Base-by-base conservation (phyloP, 1,139 yeast species). In the Pichia sp. region DNA sequence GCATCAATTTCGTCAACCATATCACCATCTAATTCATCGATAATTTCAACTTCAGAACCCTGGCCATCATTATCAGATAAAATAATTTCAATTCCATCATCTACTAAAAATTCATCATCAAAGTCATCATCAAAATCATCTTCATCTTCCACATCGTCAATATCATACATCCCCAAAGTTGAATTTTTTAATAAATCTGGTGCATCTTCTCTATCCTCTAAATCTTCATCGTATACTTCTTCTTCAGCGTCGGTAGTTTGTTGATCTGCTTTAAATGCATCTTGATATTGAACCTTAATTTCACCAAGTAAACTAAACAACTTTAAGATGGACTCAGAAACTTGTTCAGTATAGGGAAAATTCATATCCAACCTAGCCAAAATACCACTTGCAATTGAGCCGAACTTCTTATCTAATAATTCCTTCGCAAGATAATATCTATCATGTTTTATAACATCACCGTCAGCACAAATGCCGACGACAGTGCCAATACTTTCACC, bases 161-260 rank as follows among this genome's bases (percentile, higher is more conserved):
- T 81, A 56, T 90, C 97, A 60, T 85, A 90, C 96, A 90, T 89
- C 2, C 97, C 97, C 42, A 90, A 70, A 0, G 97, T 87, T 0
- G 97, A 89, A 60, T 90, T 87, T 43, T 83, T 72, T 63, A 89
- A 82, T 57, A 90, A 70, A 60, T 89, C 95, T 0, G 95, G 90
- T 0, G 89, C 77, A 45, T 86, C 95, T 41, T 85, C 94, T 41
- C 78, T 71, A 35, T 64, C 68, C 31, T 73, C 78, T 33, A 73
- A 33, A 7, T 57, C 69, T 30, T 78, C 87, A 37, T 82, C 94
- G n/a, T 73, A 74, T 41, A 74, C 83, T 33, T 80, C 84, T 39
- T 78, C 85, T 30, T 80, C 86, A 29, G 69, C 78, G n/a, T 74
- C 83, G 5, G 51, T 53, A 8, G 44, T 30, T 16, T 73, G 79